These are phyloP conservation scores for Fusarium kyushuense DNA, from an alignment of 2,329 filamentous ascomycete genomes.

Conservation along the genomic window DNA sequence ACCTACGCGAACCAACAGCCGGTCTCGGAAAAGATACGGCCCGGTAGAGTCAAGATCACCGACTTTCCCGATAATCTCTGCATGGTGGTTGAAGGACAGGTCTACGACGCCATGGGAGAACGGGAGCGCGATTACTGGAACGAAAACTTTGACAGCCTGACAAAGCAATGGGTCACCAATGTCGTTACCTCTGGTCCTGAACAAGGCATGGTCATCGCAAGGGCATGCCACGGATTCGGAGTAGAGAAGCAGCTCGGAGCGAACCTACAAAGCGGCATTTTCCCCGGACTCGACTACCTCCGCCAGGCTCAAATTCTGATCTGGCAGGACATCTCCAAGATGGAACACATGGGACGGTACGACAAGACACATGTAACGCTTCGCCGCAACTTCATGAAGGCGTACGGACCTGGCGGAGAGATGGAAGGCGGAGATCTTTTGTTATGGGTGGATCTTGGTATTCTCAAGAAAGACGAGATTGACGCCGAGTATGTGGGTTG, in stretches of 20 bases:
- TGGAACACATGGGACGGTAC: neutral
- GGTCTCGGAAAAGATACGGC: neutral
- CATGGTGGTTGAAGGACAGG: neutral
- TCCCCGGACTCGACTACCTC: neutral
- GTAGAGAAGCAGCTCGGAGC: neutral
- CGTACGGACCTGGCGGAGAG: neutral
- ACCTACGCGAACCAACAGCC: neutral
- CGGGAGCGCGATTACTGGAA: neutral
- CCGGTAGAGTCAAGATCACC: neutral
- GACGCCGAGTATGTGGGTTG: neutral
- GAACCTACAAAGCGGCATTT: neutral
- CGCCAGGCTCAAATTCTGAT: neutral
- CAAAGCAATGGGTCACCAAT: neutral
- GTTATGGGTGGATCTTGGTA: neutral
- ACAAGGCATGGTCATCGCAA: neutral
- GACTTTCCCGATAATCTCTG: neutral
- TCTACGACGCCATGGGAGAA: neutral
- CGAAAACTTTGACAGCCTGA: neutral
- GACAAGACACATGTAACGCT: neutral
- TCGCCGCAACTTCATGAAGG: neutral
- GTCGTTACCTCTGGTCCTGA: neutral
- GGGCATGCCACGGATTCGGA: neutral
- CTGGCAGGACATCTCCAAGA: neutral
- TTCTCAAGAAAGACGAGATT: neutral
- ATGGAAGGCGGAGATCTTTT: neutral